These are phyloP conservation scores for Globisporangium takayamanum DNA, from an alignment of 352 stramenopile genomes.

Conservation along the genomic window DNA sequence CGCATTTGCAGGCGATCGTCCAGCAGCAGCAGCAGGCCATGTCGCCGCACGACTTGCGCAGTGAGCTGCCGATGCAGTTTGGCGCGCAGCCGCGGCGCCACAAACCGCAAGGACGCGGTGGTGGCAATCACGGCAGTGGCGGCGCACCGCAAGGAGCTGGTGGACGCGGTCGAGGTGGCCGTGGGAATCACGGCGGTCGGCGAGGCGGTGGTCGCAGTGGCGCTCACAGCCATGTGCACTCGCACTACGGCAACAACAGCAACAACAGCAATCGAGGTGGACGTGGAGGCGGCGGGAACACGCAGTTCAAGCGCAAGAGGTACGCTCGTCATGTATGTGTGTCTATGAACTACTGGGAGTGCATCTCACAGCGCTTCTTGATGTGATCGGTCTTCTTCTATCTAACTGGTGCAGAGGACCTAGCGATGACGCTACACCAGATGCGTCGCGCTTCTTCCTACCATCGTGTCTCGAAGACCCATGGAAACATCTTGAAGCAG, in stretches of 20 bases:
- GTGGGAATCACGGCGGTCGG: conserved; percentile 11
- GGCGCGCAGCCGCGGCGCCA: conserved; percentile 28
- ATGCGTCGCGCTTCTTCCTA: conserved; percentile 51
- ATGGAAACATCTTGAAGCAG: conserved; percentile 34
- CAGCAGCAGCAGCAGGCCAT: conserved; percentile 14
- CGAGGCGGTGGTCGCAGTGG: conserved; percentile 11
- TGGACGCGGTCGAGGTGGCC: conserved; percentile 17
- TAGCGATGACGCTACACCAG: conserved; percentile 29
- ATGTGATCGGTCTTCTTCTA: background rate
- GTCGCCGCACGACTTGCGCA: conserved; percentile 7
- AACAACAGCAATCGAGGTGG: too few relatives aligned
- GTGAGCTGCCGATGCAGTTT: conserved; percentile 11
- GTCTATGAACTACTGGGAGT: background rate
- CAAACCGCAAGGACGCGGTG: conserved; percentile 13
- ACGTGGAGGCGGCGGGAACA: conserved; percentile 4
- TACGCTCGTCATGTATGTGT: conserved; percentile 3
- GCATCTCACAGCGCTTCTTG: background rate
- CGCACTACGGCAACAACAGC: too few relatives aligned
- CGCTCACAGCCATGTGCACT: background rate
- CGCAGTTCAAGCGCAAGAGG: conserved; percentile 43
- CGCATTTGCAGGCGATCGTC: conserved; percentile 50
- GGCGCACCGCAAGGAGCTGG: too few relatives aligned
- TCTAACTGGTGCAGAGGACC: conserved; percentile 16
- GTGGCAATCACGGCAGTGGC: conserved; percentile 8
- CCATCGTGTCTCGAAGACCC: conserved; percentile 63